Evolutionary conservation across 345 rosid genomes (phyloP), one percentile per base, ranked within the genome.

Genomic region (Lepidium aucheri): DNA sequence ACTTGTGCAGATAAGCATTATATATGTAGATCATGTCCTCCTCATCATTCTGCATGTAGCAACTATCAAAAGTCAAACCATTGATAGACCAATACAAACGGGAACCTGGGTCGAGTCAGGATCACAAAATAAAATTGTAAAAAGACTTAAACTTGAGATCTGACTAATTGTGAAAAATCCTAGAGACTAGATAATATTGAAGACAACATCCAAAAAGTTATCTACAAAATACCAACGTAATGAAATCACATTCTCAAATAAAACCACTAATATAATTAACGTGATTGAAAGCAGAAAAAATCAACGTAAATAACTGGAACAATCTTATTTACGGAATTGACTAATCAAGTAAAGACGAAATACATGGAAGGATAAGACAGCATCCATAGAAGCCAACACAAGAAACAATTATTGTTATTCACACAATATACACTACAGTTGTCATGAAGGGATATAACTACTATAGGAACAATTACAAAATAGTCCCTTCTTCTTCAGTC

Each of bases 11-110:
- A 77, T 93, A 93, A 43, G 94, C 97, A 77, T 88, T 86, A 73
- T 90, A 90, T 87, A 93, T 81, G 63, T 88, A 93, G 75, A 81
- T 49, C 83, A 93, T 82, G 78, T 93, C 98, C 77, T 93, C 98
- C 51, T 93, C 98, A 63, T 90, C 95, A 52, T 85, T 87, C 90
- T 85, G 85, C 70, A 79, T 43, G 66, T 45, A 51, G 50, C 58
- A 78, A 75, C 61, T 49, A 74, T 69, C 65, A 63, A 72, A 49
- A 51, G 44, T 47, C 44, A 72, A 34, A n/a, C 63, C 45, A 34
- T 3, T 60, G 54, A 60, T 22, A 51, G 53, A 42, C 39, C 45
- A 42, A 60, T 9, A 33, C 54, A 24, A 43, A 39, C 22, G 36
- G 43, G 8, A 63, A 11, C 6, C 26, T 9, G 13, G 30, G 53